A percentile compares a stretch with the other conserved stretches of the same genome.
These are phyloP conservation scores for Penicillium robsamsonii DNA, from an alignment of 495 filamentous ascomycete genomes.

Conservation along the genomic window DNA sequence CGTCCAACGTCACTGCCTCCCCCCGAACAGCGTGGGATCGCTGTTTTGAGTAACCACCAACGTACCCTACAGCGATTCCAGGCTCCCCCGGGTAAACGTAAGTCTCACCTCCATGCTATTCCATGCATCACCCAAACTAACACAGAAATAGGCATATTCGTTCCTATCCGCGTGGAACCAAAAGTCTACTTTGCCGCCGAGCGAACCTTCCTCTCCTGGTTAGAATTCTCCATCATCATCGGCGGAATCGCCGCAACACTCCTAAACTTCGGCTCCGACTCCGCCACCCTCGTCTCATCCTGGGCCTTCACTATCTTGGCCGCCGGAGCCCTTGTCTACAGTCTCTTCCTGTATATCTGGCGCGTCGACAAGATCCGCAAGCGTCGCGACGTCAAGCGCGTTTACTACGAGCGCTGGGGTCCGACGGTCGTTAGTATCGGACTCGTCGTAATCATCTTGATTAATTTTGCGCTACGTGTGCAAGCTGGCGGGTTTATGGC, in stretches of 20 bases:
- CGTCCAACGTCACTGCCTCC: constrained; percentile 58
- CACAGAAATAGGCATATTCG: constrained; percentile 68
- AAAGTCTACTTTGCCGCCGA: constrained; percentile 98
- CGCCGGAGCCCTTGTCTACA: constrained; percentile 70
- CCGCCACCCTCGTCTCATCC: constrained; percentile 59
- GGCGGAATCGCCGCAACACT: constrained; percentile 87
- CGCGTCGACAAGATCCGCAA: constrained; percentile 78
- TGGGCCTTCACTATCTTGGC: constrained; percentile 82
- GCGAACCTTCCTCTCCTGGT: constrained; percentile 94
- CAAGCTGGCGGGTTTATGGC: constrained; percentile 36
- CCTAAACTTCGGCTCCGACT: constrained; percentile 76
- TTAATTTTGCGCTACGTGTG: constrained; percentile 66
- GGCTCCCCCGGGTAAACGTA: constrained; percentile 84
- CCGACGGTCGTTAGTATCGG: constrained; percentile 76
- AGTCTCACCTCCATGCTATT: constrained; percentile 24
- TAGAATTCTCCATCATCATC: constrained; percentile 93
- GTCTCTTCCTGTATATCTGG: constrained; percentile 79
- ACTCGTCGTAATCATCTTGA: constrained; percentile 65
- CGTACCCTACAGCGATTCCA: constrained; percentile 67
- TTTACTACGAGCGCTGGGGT: constrained; percentile 85
- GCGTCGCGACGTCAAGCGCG: constrained; percentile 67
- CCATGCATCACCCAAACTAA: neutral
- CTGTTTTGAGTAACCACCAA: constrained; percentile 44
- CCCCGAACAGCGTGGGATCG: constrained; percentile 45
- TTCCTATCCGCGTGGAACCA: constrained; percentile 92